Conservation (phyloP, 2,329 filamentous ascomycete species). For the Chaetomium olivaceum region DNA sequence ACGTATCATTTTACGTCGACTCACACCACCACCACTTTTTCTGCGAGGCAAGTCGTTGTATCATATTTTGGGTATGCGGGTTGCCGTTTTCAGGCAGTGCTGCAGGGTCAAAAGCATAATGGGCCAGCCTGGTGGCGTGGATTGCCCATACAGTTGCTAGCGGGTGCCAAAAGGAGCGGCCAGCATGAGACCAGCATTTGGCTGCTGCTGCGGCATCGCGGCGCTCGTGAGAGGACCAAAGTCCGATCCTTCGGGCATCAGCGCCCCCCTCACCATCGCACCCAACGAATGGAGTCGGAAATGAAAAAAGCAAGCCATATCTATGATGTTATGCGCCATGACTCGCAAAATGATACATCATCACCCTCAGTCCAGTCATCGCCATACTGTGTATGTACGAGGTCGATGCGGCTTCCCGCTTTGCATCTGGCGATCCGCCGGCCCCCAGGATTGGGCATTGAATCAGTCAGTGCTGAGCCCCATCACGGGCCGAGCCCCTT, state of each 20-base stretch:
- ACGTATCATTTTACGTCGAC: background rate
- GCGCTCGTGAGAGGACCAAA: background rate
- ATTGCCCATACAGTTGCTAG: background rate
- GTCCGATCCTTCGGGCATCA: constrained; percentile 13
- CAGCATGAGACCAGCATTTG: constrained; percentile 11
- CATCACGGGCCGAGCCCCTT: constrained; percentile 13
- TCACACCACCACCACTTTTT: background rate
- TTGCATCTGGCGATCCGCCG: background rate
- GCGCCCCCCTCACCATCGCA: background rate
- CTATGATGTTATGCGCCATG: constrained; percentile 3
- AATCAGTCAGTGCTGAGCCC: background rate
- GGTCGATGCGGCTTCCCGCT: constrained; percentile 2
- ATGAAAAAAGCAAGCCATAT: background rate
- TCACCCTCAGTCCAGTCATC: background rate
- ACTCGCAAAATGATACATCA: constrained; percentile 8
- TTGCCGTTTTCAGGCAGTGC: constrained; percentile 5
- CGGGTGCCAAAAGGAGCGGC: constrained; percentile 4
- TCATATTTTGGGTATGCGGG: background rate
- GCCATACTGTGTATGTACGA: background rate
- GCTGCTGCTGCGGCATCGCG: constrained; percentile 9
- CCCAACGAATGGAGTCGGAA: background rate
- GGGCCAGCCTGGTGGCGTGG: too few species aligned
- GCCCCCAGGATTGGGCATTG: background rate
- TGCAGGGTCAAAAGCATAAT: background rate
- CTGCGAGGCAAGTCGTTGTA: background rate